phyloP scores from a whole-genome alignment of 129 eudicot genomes.

The Centella asiatica region DNA sequence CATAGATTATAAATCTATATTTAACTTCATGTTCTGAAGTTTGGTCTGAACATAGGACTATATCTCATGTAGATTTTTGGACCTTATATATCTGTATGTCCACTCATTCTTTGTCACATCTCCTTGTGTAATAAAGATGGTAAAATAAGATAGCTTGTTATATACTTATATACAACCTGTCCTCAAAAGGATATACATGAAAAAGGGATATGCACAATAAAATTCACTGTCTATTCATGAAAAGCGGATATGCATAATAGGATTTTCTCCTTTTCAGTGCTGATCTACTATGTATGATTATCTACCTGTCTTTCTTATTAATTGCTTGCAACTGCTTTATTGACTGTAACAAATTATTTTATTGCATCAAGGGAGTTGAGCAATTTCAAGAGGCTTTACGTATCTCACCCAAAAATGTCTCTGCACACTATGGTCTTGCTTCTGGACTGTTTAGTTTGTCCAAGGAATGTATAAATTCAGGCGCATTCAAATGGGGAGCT shows the following conservation, averaged over 20 bases:
- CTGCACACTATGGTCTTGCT: constrained; percentile 85
- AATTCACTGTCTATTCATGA: no score
- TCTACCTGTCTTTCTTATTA: no score
- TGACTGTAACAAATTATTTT: constrained; percentile 19
- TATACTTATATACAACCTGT: not conserved
- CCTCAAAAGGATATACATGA: no score
- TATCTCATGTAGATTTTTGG: not conserved
- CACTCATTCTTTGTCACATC: not conserved
- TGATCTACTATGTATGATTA: no score
- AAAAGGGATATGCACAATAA: no score
- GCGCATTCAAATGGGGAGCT: constrained; percentile 97
- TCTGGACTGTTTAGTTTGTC: constrained; percentile 80
- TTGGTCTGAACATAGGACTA: not conserved
- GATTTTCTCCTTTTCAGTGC: not conserved
- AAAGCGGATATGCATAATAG: not conserved
- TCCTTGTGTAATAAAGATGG: not conserved
- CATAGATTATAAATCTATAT: not conserved
- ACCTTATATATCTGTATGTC: not conserved
- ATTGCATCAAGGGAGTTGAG: constrained; percentile 68
- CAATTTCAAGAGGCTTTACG: constrained; percentile 73
- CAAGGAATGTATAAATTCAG: constrained; percentile 64
- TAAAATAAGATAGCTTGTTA: not conserved
- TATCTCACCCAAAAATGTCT: constrained; percentile 55
- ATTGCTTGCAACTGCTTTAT: constrained; percentile 14
- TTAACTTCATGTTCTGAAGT: no score